phyloP scores from a whole-genome alignment of 2,329 filamentous ascomycete species.

The Ciborinia camelliae region DNA sequence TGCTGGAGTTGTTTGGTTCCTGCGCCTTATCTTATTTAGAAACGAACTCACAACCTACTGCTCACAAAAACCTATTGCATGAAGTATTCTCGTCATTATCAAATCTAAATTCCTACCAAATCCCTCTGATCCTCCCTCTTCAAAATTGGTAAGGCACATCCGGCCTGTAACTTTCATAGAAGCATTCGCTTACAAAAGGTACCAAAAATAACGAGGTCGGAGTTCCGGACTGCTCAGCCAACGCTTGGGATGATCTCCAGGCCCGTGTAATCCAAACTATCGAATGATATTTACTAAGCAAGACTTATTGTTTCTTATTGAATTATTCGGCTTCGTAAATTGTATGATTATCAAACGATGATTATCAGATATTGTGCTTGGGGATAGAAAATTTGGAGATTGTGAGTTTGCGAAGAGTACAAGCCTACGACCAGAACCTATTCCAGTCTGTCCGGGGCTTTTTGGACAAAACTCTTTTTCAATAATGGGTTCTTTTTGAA shows the following conservation, averaged over 20 bases:
- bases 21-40: not conserved
- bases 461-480: no score
- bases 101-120: not conserved
- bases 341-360: not conserved
- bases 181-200: not conserved
- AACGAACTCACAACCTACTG: not conserved
- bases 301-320: not conserved
- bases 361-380: not conserved
- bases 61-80: not conserved
- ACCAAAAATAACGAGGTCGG: not conserved
- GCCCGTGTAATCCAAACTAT: not conserved
- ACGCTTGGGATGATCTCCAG: constrained; percentile 2
- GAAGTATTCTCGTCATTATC: not conserved
- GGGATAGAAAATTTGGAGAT: not conserved
- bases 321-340: not conserved
- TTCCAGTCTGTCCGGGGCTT: no score
- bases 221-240: constrained; percentile 10
- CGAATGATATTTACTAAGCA: not conserved
- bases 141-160: not conserved
- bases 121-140: not conserved
- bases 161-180: not conserved
- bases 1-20: constrained; percentile 5
- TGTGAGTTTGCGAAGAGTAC: not conserved
- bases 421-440: no score
- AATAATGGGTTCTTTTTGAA: no score